Conservation (phyloP, 345 rosid species). For the Citrus maxima region DNA sequence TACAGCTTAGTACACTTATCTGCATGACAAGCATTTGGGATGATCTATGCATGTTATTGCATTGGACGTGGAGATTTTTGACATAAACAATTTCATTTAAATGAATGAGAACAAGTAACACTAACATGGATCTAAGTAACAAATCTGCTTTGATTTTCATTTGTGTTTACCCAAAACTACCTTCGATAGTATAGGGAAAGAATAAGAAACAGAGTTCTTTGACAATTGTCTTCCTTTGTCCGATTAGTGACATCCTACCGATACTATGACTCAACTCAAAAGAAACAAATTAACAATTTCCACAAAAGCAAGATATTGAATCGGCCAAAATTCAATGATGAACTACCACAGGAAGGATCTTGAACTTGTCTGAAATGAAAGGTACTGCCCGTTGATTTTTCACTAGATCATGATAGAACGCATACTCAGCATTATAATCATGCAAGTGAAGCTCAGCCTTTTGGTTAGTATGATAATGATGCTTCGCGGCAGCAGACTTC, state of each 20-base stretch:
- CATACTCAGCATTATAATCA: conserved; percentile 86
- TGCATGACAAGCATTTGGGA: neutral
- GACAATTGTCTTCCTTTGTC: neutral
- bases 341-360: conserved; percentile 62
- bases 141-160: no score
- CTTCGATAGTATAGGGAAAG: conserved; percentile 25
- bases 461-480: conserved; percentile 88
- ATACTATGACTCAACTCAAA: conserved; percentile 13
- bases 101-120: neutral
- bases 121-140: neutral
- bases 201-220: conserved; percentile 9
- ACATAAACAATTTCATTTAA: neutral
- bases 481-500: conserved; percentile 60
- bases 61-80: neutral
- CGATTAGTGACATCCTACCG: conserved; percentile 5
- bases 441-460: conserved; percentile 78
- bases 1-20: no score
- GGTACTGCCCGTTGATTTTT: conserved; percentile 59
- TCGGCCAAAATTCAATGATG: conserved; percentile 42
- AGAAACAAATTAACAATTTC: conserved; percentile 6
- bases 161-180: conserved; percentile 21
- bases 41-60: neutral
- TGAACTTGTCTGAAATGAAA: conserved; percentile 56
- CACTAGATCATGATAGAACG: conserved; percentile 56
- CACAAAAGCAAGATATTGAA: neutral